Evolutionary conservation across 2,329 filamentous ascomycete species (phyloP).

Genomic region (Exophiala phaeomuriformis): DNA sequence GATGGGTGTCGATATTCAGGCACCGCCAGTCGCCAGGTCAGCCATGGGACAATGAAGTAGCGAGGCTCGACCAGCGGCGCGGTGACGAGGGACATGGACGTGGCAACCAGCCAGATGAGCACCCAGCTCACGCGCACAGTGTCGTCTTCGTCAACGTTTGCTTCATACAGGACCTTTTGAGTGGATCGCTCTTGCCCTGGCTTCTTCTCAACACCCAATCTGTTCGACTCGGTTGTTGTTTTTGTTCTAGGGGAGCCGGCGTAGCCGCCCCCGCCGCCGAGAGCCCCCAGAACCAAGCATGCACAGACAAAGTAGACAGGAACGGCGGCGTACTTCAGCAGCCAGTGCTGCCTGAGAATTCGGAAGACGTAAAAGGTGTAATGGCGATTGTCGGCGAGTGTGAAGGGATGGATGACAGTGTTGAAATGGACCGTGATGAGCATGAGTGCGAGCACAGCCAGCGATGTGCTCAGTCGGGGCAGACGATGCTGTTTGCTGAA

Average conservation of each 20-base stretch:
- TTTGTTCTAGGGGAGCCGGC: too few species aligned
- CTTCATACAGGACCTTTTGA: too few species aligned
- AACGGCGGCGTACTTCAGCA: conserved; percentile 60
- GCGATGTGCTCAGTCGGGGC: conserved; percentile 35
- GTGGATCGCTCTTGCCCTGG: too few species aligned
- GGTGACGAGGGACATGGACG: conserved; percentile 70
- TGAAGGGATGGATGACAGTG: conserved; percentile 93
- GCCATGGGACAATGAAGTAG: conserved; percentile 93
- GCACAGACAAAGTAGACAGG: conserved; percentile 63
- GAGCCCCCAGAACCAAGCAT: conserved; percentile 59
- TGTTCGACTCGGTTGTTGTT: too few species aligned
- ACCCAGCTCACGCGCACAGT: conserved; percentile 45
- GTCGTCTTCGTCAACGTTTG: conserved; percentile 15
- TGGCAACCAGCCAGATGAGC: conserved; percentile 59
- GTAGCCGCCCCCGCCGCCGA: conserved; percentile 39
- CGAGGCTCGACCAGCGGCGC: conserved; percentile 90
- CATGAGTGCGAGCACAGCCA: conserved; percentile 38
- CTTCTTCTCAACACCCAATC: too few species aligned
- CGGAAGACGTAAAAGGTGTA: conserved; percentile 97
- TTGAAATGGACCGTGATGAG: conserved; percentile 62
- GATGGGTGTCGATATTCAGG: conserved; percentile 31
- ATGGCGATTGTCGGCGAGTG: conserved; percentile 89
- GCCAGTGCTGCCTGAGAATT: conserved; percentile 60
- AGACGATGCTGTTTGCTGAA: conserved; percentile 30
- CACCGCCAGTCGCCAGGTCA: conserved; percentile 80